Evolutionary conservation across 1,139 yeast genomes (phyloP).

Genomic region (Hansenula lynferdii): DNA sequence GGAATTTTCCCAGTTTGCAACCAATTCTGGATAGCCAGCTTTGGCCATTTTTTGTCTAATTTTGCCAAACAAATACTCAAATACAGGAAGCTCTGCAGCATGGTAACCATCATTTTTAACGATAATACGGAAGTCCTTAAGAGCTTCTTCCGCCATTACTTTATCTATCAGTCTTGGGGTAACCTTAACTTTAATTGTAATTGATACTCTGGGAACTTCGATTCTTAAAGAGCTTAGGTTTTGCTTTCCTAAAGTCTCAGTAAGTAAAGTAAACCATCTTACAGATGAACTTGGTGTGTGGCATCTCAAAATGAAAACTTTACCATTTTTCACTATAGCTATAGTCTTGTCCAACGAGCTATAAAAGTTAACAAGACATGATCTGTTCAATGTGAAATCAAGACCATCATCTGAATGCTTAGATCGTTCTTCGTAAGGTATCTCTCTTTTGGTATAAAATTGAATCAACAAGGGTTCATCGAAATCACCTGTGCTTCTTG

Average conservation of each 20-base stretch:
- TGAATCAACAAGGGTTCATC: conserved; percentile 53
- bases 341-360: conserved; percentile 68
- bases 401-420: conserved; percentile 20
- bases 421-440: conserved; percentile 24
- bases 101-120: conserved; percentile 30
- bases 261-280: conserved; percentile 61
- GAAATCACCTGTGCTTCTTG: conserved; percentile 48
- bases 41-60: conserved; percentile 16
- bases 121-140: conserved; percentile 10
- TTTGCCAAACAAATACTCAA: conserved; percentile 30
- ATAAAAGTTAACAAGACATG: conserved; percentile 44
- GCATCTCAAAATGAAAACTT: conserved; percentile 50
- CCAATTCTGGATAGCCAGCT: conserved; percentile 18
- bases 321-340: conserved; percentile 37
- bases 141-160: conserved; percentile 1
- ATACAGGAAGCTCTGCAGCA: conserved; percentile 28
- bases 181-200: conserved; percentile 39
- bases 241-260: conserved; percentile 31
- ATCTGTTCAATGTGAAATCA: conserved; percentile 24
- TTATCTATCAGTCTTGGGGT: conserved; percentile 26
- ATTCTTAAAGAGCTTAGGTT: conserved; percentile 28
- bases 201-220: conserved; percentile 47
- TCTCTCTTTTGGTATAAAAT: conserved; percentile 47
- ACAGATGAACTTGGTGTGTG: conserved; percentile 48
- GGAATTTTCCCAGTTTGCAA: conserved; percentile 18